Evolutionary conservation across 2,329 filamentous ascomycete genomes (phyloP).

Genomic region (Aspergillus clavatus): DNA sequence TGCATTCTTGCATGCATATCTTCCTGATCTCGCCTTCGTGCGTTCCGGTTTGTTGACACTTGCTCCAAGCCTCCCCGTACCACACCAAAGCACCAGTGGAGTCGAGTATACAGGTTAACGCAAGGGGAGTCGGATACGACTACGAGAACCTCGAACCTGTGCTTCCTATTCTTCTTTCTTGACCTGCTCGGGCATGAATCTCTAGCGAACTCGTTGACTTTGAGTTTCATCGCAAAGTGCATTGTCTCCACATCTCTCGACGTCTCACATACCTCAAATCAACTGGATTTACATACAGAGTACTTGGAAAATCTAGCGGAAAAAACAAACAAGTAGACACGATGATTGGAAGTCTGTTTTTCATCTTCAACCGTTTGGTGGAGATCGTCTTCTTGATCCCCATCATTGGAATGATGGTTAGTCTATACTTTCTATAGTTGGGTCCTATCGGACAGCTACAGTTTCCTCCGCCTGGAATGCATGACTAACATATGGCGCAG

Average conservation of each 20-base stretch:
- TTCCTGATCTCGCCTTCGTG: neutral
- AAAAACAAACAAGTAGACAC: slow-evolving; percentile 21
- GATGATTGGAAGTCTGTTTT: slow-evolving; percentile 54
- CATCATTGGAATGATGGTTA: slow-evolving; percentile 57
- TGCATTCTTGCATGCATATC: slow-evolving; percentile 1
- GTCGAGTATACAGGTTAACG: neutral
- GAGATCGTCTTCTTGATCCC: slow-evolving; percentile 60
- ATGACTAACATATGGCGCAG: slow-evolving; percentile 21
- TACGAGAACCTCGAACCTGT: neutral
- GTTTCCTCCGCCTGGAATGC: neutral
- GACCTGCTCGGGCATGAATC: neutral
- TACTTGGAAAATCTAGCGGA: neutral
- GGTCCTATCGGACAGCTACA: slow-evolving; percentile 1
- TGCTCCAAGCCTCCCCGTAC: too few relatives aligned
- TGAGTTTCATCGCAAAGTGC: neutral
- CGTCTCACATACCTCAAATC: slow-evolving; percentile 1
- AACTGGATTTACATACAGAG: neutral
- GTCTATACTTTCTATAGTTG: too few relatives aligned
- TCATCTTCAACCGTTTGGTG: slow-evolving; percentile 57
- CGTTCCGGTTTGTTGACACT: neutral
- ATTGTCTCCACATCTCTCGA: neutral
- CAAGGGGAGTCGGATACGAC: neutral
- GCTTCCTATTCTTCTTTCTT: neutral
- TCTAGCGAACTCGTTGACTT: neutral
- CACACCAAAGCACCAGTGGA: neutral